phyloP scores from a whole-genome alignment of 768 basidiomycete genomes.

The Podaxis carcinomalis region DNA sequence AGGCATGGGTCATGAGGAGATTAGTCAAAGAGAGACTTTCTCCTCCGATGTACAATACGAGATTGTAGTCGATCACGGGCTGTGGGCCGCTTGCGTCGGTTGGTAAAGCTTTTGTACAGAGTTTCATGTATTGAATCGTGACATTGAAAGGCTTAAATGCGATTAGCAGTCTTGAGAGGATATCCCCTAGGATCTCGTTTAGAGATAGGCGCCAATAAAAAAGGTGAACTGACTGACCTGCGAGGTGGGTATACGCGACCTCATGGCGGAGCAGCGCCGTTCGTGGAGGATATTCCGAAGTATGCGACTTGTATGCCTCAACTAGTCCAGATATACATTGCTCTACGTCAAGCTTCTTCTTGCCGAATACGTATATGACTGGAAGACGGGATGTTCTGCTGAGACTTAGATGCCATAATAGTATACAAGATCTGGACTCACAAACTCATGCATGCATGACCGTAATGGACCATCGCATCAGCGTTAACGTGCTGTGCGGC shows the following conservation, averaged over 20 bases:
- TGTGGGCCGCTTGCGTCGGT: neutral
- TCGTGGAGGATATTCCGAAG: neutral
- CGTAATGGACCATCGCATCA: conserved; percentile 90
- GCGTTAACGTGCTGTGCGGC: conserved; percentile 93
- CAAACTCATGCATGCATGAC: conserved; percentile 94
- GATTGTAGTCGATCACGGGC: conserved; percentile 11
- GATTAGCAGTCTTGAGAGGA: conserved; percentile 25
- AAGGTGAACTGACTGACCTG: conserved; percentile 48
- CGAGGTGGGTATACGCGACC: conserved; percentile 68
- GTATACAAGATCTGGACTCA: conserved; percentile 33
- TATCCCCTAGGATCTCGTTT: conserved; percentile 24
- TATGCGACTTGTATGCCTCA: conserved; percentile 24
- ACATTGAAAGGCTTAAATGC: conserved; percentile 21
- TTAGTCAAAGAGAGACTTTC: conserved; percentile 83
- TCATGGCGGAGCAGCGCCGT: conserved; percentile 64
- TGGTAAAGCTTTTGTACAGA: conserved; percentile 20
- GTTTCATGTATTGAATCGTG: conserved; percentile 32
- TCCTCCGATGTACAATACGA: conserved; percentile 61
- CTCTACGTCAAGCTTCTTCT: conserved; percentile 55
- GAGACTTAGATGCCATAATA: neutral
- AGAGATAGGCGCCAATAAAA: neutral
- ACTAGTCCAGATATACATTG: conserved; percentile 43
- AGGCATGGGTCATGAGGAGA: conserved; percentile 77
- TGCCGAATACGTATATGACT: conserved; percentile 88
- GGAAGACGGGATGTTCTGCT: conserved; percentile 81